A percentile compares a stretch with the other conserved stretches of the same genome.
Conservation (phyloP, 305 asterid species). For the Petunia hybrid region DNA sequence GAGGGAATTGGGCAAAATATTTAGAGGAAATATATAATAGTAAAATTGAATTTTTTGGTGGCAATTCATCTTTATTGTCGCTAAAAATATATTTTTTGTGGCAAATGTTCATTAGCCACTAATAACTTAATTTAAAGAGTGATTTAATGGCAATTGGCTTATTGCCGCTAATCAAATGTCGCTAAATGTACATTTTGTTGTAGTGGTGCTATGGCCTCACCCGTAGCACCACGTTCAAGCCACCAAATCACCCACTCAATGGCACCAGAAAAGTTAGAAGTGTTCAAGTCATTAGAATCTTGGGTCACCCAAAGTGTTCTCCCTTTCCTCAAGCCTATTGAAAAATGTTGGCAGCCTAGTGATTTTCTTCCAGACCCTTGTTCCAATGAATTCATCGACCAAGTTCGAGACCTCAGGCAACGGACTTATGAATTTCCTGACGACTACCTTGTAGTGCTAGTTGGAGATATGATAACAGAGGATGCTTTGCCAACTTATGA, state of each 20-base stretch:
- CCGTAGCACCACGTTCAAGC: conserved; percentile 23
- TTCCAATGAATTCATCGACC: conserved; percentile 32
- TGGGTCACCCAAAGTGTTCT: conserved; percentile 41
- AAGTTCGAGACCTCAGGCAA: conserved; percentile 41
- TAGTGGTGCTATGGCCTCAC: conserved; percentile 7
- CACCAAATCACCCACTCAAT: conserved; percentile 34
- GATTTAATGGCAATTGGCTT: no score
- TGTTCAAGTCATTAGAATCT: conserved; percentile 47
- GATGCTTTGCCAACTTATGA: conserved; percentile 56
- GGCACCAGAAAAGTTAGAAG: conserved; percentile 44
- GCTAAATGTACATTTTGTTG: no score
- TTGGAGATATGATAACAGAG: conserved; percentile 53
- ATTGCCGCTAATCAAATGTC: no score
- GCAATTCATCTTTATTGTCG: no score
- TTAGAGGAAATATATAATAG: no score
- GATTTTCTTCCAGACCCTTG: conserved; percentile 54
- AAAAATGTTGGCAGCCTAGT: conserved; percentile 54
- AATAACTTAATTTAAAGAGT: no score
- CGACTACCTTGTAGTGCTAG: conserved; percentile 49
- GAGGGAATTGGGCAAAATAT: no score
- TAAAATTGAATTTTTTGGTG: no score
- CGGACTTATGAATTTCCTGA: conserved; percentile 43
- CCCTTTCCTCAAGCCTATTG: conserved; percentile 47
- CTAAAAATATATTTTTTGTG: no score
- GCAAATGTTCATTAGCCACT: no score